A percentile compares a stretch with the other conserved stretches of the same genome.
phyloP scores from a whole-genome alignment of 129 eudicot genomes.

The Gnaphalium uliginosum region DNA sequence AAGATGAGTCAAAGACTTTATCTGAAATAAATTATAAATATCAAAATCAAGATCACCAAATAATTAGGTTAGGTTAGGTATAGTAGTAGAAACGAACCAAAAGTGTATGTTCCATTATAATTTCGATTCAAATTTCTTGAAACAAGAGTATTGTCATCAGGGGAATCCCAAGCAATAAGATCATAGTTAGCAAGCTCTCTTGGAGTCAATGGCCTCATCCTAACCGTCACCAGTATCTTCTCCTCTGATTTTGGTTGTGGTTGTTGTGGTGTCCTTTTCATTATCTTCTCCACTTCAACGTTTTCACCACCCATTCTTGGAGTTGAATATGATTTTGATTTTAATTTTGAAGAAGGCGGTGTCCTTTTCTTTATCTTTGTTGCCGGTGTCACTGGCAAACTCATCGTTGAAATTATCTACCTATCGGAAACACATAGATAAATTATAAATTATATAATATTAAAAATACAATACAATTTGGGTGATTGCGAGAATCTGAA shows the following conservation, averaged over 20 bases:
- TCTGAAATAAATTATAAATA: constrained; percentile 39
- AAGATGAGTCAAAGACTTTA: constrained; percentile 74
- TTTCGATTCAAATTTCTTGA: constrained; percentile 70
- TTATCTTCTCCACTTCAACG: no score
- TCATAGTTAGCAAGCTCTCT: constrained; percentile 79
- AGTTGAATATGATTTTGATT: no score
- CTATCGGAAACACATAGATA: no score
- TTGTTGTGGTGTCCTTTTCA: no score
- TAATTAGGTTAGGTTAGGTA: neutral
- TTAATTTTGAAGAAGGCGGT: no score
- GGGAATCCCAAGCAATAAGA: constrained; percentile 82
- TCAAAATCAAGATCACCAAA: neutral
- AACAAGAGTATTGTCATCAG: constrained; percentile 58
- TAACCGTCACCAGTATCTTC: constrained; percentile 82
- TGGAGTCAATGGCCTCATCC: constrained; percentile 74
- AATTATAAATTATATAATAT: no score
- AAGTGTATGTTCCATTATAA: constrained; percentile 54
- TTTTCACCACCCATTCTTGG: no score
- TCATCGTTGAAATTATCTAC: no score
- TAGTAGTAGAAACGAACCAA: constrained; percentile 43
- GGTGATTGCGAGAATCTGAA: no score
- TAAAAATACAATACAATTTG: no score
- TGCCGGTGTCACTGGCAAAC: no score
- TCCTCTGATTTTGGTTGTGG: constrained; percentile 39
- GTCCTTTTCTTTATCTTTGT: no score